A percentile compares a stretch with the other conserved stretches of the same genome.
Evolutionary conservation across 2,329 filamentous ascomycete species (phyloP).

Genomic region (Leptographium radiaticola): DNA sequence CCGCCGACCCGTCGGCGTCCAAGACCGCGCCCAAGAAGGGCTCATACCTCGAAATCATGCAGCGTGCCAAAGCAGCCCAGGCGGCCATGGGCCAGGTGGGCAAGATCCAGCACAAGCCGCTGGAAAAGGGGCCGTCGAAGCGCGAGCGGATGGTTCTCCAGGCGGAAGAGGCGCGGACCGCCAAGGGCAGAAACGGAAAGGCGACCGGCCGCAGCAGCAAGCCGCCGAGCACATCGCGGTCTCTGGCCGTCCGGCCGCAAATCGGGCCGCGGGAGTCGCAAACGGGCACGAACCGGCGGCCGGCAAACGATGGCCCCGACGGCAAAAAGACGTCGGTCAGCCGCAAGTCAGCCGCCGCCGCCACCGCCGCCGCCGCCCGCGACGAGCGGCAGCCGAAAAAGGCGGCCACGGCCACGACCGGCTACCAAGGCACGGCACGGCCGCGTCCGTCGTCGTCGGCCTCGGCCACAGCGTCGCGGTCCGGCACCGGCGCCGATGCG

Average conservation of each 20-base stretch:
- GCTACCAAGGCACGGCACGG: conserved; percentile 52
- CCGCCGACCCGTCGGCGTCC: conserved; percentile 13
- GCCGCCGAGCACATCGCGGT: background rate
- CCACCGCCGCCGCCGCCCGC: conserved; percentile 36
- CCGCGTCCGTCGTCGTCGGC: conserved; percentile 32
- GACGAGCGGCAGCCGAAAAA: conserved; percentile 49
- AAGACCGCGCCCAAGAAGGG: conserved; percentile 52
- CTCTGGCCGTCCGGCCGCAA: background rate
- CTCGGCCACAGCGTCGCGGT: conserved; percentile 15
- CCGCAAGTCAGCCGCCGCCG: conserved; percentile 16
- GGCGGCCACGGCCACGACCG: conserved; percentile 47
- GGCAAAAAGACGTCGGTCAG: background rate
- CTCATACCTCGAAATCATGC: conserved; percentile 62
- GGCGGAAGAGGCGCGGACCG: conserved; percentile 24
- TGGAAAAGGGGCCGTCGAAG: conserved; percentile 48
- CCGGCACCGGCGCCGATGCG: background rate
- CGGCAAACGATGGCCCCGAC: background rate
- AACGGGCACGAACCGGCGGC: background rate
- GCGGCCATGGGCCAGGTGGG: conserved; percentile 48
- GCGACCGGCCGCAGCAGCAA: background rate
- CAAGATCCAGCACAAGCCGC: conserved; percentile 62
- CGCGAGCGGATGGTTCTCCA: conserved; percentile 35
- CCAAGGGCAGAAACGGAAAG: conserved; percentile 7
- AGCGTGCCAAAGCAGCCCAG: conserved; percentile 55
- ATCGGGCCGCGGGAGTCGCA: background rate